Conservation (phyloP, 2,329 filamentous ascomycete species). For the Aspergillus pseudonomiae region DNA sequence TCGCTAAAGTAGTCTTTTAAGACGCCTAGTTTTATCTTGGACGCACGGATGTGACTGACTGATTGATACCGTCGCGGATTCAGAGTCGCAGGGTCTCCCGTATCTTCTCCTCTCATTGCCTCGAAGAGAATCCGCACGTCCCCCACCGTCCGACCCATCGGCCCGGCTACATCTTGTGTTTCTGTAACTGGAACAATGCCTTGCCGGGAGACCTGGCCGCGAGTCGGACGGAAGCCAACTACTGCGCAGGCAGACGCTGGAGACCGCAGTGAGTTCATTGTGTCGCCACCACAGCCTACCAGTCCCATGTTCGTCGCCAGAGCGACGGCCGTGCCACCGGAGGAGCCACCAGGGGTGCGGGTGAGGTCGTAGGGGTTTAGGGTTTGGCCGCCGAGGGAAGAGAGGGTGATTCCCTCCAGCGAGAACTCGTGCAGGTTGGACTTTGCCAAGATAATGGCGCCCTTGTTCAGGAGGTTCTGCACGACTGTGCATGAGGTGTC, state of each 20-base stretch:
- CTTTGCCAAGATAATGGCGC: conserved; percentile 63
- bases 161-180: conserved; percentile 60
- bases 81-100: neutral
- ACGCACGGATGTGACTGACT: no score
- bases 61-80: neutral
- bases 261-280: conserved; percentile 64
- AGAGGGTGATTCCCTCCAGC: conserved; percentile 65
- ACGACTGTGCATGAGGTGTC: conserved; percentile 55
- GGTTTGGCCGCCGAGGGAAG: conserved; percentile 66
- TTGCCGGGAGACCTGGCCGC: conserved; percentile 53
- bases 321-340: conserved; percentile 64
- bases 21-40: conserved; percentile 1
- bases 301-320: conserved; percentile 61
- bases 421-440: conserved; percentile 66
- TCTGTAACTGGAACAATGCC: conserved; percentile 61
- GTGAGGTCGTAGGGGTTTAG: conserved; percentile 67
- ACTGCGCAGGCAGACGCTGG: conserved; percentile 65
- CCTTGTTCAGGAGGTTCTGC: conserved; percentile 52
- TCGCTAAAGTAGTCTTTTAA: conserved; percentile 7
- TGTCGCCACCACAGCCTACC: conserved; percentile 62
- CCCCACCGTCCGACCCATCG: conserved; percentile 53
- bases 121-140: conserved; percentile 30
- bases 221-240: conserved; percentile 62
- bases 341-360: conserved; percentile 68
- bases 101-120: conserved; percentile 27